Base-by-base conservation (phyloP, 352 stramenopile species). In the Pythium phragmiticola region DNA sequence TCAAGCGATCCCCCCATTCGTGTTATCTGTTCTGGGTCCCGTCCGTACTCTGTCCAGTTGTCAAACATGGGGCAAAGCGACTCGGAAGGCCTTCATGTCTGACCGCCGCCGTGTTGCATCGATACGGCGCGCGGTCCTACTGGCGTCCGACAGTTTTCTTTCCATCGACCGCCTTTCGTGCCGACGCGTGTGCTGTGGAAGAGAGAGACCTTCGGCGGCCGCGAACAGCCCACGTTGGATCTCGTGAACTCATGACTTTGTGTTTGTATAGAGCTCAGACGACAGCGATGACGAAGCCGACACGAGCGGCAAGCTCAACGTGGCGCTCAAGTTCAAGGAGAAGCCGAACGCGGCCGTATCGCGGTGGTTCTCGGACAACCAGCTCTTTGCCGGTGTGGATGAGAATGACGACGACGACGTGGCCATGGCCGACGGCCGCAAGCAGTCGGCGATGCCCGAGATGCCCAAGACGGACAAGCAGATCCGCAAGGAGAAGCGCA, bases 381-480 rank as follows among this genome's bases (percentile, higher is more conserved):
- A 92, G 52, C 59, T 95, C 0, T 95, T 95, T 34, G 82, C 92
- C 0, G 79, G 79, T 12, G 80, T 94, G 2, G 77, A 89, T 2
- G 74, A 89, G 1, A 57, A 57, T 41, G 75, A 90, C 43, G 75
- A 90, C 3, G 65, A 66, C 0, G 17, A 72, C 2, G 7, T 46
- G 21, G 45, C 14, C 7, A 17, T 58, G 7, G 19, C 21, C 16
- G 16, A 33, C 47, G 66, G 46, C 30, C 65, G 65, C 46, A 73
- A 73, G 60, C 21, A 1, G 11, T 66, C 70, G 47, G 45, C 55
- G 11, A 33, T 91, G 19, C 73, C 80, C 0, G 84, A 87, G 11
- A 99, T 99, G 90, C 97, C 97, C 0, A 98, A 98, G 75, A 99
- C 97, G 0, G 98, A 99, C 64, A 99, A 99, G 71, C 84, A 99